Conservation (phyloP, 805 yeast species). For the Starmerella sirachaensis region DNA sequence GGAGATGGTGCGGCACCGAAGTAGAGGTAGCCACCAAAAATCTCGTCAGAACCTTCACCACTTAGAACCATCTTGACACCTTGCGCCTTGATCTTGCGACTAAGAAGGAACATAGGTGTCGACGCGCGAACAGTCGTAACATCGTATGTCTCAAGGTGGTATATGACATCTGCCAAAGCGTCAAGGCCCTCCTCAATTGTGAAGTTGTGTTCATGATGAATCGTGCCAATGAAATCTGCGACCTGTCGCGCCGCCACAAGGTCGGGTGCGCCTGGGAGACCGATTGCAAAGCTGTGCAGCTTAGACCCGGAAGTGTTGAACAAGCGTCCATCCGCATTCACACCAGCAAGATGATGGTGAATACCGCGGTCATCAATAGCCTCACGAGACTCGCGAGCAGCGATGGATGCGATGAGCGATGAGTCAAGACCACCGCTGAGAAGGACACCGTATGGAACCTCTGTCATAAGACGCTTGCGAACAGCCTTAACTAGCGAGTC, state of each 20-base stretch:
- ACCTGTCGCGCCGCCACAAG: slow-evolving; percentile 91
- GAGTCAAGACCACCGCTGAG: slow-evolving; percentile 97
- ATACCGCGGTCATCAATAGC: slow-evolving; percentile 59
- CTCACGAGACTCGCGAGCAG: slow-evolving; percentile 86
- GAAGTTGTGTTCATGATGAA: slow-evolving; percentile 96
- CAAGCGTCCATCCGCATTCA: slow-evolving; percentile 77
- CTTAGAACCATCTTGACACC: slow-evolving; percentile 99
- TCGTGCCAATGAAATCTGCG: slow-evolving; percentile 89
- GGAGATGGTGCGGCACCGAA: slow-evolving; percentile 94
- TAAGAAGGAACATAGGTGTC: slow-evolving; percentile 93
- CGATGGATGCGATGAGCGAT: slow-evolving; percentile 90
- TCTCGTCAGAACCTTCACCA: slow-evolving; percentile 98
- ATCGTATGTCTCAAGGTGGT: slow-evolving; percentile 93
- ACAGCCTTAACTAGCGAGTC: slow-evolving; percentile 84
- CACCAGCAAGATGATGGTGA: slow-evolving; percentile 68
- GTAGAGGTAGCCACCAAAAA: slow-evolving; percentile 96
- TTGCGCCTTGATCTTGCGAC: slow-evolving; percentile 96
- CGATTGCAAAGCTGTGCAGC: slow-evolving; percentile 93
- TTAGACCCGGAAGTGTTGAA: slow-evolving; percentile 49
- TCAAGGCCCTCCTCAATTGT: slow-evolving; percentile 95
- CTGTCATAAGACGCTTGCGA: slow-evolving; percentile 98
- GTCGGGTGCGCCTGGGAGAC: slow-evolving; percentile 97
- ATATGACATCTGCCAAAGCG: slow-evolving; percentile 85
- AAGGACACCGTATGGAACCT: slow-evolving; percentile 96
- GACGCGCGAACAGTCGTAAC: slow-evolving; percentile 99